Base-by-base conservation (phyloP, 768 basidiomycete genomes). In the Termitomyces sp. region DNA sequence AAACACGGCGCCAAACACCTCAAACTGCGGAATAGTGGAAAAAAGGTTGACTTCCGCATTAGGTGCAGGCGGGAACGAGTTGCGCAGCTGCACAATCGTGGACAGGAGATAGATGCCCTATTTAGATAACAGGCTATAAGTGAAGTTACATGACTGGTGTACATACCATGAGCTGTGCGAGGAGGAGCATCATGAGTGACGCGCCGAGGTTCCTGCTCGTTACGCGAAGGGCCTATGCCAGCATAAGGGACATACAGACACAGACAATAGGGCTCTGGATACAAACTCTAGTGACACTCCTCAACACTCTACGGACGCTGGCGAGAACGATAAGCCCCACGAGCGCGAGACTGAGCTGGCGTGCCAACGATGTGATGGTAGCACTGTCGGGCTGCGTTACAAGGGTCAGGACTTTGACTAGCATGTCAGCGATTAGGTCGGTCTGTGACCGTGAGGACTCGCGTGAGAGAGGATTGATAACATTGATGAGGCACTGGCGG, bases 71-170 rank as follows among this genome's bases (percentile, higher is more conserved):
- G 91, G 91, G 68, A 94, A 91, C 11, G 86, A 85, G 27, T 85
- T 84, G 40, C 91, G 86, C 45, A 94, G 76, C 67, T 94, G 91
- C 12, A 93, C 84, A 47, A 93, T 72, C 0, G 90, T 93, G 3
- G 89, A 86, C 28, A 94, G 80, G 35, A 93, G 80, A 66, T 94
- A 94, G 42, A 89, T 87, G 11, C 86, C 88, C 91, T 93, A 61
- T 44, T 35, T 51, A 39, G 11, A 35, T 4, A 17, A 17, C 23
- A 19, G 17, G 7, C 19, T n/a, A 25, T 4, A 27, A 1, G 25
- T 23, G 37, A 60, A 37, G 16, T 21, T 28, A 19, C 14, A 32
- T 17, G 35, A 37, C 16, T 37, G 54, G 40, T 28, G 17, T 37
- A 23, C 43, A 23, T 61, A 90, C 91, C 91, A 94, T 91, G 46